Percentiles rank a stretch among this genome's conserved stretches.
These are phyloP conservation scores for Globisporangium solare DNA, from an alignment of 352 stramenopile species.

Conservation along the genomic window DNA sequence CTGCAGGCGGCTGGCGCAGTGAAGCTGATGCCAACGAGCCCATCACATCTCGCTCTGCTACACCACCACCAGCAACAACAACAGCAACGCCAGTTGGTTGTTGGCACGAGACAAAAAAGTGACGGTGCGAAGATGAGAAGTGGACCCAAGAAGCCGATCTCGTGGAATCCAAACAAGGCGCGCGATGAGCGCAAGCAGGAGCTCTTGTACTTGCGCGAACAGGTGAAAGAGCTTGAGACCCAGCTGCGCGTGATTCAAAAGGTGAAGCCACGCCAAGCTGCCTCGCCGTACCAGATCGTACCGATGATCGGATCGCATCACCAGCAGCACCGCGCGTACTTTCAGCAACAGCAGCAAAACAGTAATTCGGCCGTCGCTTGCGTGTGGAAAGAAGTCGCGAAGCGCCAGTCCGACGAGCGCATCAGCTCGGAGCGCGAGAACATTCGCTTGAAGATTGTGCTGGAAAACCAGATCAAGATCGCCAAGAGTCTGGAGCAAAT, in stretches of 20 bases:
- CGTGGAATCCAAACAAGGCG: slow-evolving; percentile 12
- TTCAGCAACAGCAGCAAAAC: not conserved
- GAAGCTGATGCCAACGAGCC: too few species aligned
- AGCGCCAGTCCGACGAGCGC: not conserved
- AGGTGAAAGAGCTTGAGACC: slow-evolving; percentile 7
- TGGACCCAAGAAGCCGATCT: slow-evolving; percentile 3
- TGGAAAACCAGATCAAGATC: slow-evolving; percentile 10
- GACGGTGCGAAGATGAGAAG: not conserved
- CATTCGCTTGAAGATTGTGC: slow-evolving; percentile 8
- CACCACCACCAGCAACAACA: too few species aligned
- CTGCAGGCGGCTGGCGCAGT: too few species aligned
- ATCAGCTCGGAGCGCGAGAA: slow-evolving; percentile 7
- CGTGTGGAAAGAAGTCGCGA: slow-evolving; percentile 8
- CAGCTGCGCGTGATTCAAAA: slow-evolving; percentile 1
- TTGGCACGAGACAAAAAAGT: too few species aligned
- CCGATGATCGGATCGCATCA: too few species aligned
- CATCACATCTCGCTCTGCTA: too few species aligned
- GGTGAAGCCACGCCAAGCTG: not conserved
- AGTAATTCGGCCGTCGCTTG: not conserved
- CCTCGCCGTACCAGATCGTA: not conserved
- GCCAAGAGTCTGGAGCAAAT: slow-evolving; percentile 3
- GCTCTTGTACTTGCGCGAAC: slow-evolving; percentile 12
- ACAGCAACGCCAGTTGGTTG: too few species aligned
- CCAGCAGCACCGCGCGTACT: not conserved
- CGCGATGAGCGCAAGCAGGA: slow-evolving; percentile 10